These are phyloP conservation scores for Artemisia annua DNA, from an alignment of 129 eudicot genomes.

Conservation along the genomic window DNA sequence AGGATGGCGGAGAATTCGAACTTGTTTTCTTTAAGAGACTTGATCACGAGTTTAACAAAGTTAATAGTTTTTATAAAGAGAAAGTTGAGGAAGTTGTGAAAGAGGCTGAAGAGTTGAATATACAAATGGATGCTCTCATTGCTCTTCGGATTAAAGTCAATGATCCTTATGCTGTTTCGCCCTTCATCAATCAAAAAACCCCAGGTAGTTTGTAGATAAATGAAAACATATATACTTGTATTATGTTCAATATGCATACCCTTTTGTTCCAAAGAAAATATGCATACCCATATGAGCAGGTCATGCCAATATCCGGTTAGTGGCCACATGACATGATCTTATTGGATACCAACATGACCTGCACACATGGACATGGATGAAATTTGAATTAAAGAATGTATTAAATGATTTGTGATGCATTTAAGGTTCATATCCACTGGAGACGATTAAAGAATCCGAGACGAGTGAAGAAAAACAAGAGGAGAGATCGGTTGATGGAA, in stretches of 20 bases:
- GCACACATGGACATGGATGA: too few relatives aligned
- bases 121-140: conserved; percentile 64
- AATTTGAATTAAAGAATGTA: too few relatives aligned
- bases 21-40: conserved; percentile 43
- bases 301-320: too few relatives aligned
- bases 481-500: not conserved
- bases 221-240: too few relatives aligned
- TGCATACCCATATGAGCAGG: too few relatives aligned
- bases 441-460: conserved; percentile 33
- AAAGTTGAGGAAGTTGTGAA: conserved; percentile 58
- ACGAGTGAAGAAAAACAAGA: conserved; percentile 7
- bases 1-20: conserved; percentile 61
- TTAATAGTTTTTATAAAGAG: conserved; percentile 40
- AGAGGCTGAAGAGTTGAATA: conserved; percentile 52
- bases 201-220: conserved; percentile 16
- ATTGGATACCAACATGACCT: too few relatives aligned
- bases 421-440: conserved; percentile 38
- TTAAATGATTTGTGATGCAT: conserved; percentile 10
- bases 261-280: too few relatives aligned
- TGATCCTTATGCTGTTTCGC: conserved; percentile 13
- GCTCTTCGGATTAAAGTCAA: conserved; percentile 53
- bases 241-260: too few relatives aligned
- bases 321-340: too few relatives aligned
- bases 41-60: conserved; percentile 65
- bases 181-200: conserved; percentile 25